phyloP scores from a whole-genome alignment of 2,329 filamentous ascomycete genomes.

The Cryphonectria naterciae region DNA sequence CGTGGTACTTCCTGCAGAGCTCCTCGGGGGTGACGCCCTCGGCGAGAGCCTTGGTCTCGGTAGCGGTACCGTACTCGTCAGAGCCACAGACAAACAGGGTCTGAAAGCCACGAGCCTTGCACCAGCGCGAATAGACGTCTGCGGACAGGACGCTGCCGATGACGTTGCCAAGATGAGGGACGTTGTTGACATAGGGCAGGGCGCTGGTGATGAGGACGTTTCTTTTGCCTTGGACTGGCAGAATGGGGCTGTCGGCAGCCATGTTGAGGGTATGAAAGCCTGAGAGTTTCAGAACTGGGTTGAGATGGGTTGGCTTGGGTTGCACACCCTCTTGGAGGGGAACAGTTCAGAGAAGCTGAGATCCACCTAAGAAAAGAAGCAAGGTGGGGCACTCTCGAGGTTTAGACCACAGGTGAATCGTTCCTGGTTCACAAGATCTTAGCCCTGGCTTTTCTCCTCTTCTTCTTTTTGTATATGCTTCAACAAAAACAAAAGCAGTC shows the following conservation, averaged over 20 bases:
- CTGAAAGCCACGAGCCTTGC: slow-evolving; percentile 76
- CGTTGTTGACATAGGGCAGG: slow-evolving; percentile 81
- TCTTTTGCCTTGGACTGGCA: slow-evolving; percentile 73
- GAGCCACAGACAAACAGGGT: slow-evolving; percentile 83
- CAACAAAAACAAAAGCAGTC: not conserved
- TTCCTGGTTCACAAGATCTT: not conserved
- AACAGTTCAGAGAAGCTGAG: not conserved
- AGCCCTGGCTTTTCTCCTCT: not conserved
- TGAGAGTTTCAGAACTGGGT: not conserved
- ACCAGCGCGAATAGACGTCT: slow-evolving; percentile 83
- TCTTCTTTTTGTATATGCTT: not conserved
- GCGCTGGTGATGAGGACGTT: slow-evolving; percentile 92
- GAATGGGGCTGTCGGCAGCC: slow-evolving; percentile 46
- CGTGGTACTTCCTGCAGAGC: slow-evolving; percentile 91
- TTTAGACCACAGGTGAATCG: not conserved
- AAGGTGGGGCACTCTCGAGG: slow-evolving; percentile 25
- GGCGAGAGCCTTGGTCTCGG: slow-evolving; percentile 92
- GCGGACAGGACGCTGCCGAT: slow-evolving; percentile 86
- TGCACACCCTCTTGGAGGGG: not conserved
- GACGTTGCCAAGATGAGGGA: slow-evolving; percentile 86
- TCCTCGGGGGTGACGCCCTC: slow-evolving; percentile 80
- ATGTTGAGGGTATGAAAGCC: not conserved
- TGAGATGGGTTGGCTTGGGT: not conserved
- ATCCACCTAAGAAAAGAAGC: slow-evolving; percentile 6
- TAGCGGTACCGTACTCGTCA: slow-evolving; percentile 97